Evolutionary conservation across 495 filamentous ascomycete species (phyloP).

Genomic region (Hypoxylon crocopeplum): DNA sequence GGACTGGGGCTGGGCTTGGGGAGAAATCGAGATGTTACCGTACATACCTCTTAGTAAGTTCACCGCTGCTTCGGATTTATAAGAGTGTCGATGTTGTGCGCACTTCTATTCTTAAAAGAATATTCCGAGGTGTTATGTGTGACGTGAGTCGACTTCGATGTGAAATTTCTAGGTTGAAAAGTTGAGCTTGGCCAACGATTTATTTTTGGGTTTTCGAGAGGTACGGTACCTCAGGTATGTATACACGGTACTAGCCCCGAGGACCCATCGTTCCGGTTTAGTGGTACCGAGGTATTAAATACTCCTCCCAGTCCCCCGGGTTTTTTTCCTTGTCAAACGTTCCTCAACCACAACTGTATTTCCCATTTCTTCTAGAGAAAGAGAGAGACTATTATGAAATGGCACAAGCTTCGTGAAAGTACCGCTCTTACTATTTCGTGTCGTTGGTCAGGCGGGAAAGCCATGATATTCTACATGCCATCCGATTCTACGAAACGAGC

Average conservation of each 20-base stretch:
- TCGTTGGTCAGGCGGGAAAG: no score
- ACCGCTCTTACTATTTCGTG: no score
- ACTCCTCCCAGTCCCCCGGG: conserved; percentile 11
- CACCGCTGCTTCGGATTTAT: conserved; percentile 29
- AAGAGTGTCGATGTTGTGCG: conserved; percentile 7
- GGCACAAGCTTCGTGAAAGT: no score
- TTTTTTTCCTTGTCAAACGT: background rate
- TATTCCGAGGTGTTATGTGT: conserved; percentile 1
- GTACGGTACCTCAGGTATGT: background rate
- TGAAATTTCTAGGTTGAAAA: background rate
- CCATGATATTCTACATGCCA: no score
- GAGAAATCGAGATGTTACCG: no score
- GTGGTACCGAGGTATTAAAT: conserved; percentile 22
- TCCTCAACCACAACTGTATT: background rate
- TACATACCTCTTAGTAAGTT: background rate
- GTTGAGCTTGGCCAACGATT: background rate
- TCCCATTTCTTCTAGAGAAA: no score
- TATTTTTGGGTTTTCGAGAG: conserved; percentile 6
- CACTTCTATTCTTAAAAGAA: conserved; percentile 4
- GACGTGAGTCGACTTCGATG: conserved; percentile 1
- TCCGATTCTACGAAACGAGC: no score
- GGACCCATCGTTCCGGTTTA: conserved; percentile 19
- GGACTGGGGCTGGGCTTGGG: no score
- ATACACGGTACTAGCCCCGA: background rate
- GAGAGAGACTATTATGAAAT: no score